Conservation (phyloP, 2,329 filamentous ascomycete genomes). For the Fusarium scirpi region DNA sequence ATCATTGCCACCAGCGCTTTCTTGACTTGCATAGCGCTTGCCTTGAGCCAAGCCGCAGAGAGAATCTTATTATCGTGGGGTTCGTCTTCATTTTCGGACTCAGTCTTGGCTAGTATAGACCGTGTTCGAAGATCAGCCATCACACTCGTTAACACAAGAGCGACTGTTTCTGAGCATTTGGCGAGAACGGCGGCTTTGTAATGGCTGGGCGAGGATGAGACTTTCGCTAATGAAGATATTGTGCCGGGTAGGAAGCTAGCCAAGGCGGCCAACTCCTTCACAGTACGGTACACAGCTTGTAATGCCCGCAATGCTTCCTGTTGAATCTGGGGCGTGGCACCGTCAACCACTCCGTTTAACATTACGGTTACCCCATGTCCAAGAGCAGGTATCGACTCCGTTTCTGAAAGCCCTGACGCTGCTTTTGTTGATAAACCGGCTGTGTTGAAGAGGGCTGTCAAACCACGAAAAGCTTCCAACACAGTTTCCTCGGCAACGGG, state of each 20-base stretch:
- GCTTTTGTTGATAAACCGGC: constrained; percentile 64
- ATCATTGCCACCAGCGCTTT: constrained; percentile 83
- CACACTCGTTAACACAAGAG: constrained; percentile 64
- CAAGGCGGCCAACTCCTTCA: constrained; percentile 79
- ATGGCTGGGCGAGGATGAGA: constrained; percentile 75
- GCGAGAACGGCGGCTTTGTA: constrained; percentile 71
- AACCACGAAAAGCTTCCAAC: constrained; percentile 75
- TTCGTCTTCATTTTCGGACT: constrained; percentile 42
- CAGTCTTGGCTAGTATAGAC: constrained; percentile 56
- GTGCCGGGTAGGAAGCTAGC: constrained; percentile 90
- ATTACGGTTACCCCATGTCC: constrained; percentile 86
- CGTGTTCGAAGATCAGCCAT: constrained; percentile 69
- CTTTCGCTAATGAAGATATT: constrained; percentile 82
- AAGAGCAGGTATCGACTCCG: constrained; percentile 77
- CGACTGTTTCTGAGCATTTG: constrained; percentile 69
- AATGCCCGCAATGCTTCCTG: constrained; percentile 76
- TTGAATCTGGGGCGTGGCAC: constrained; percentile 75
- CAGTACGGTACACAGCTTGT: constrained; percentile 68
- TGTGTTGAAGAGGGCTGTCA: constrained; percentile 73
- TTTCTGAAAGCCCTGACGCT: constrained; percentile 63
- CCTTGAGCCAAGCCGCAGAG: constrained; percentile 77
- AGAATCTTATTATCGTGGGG: constrained; percentile 54
- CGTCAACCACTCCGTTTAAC: constrained; percentile 77
- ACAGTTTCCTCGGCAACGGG: constrained; percentile 78
- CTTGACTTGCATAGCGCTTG: constrained; percentile 84